Evolutionary conservation across 2,329 filamentous ascomycete genomes (phyloP), one percentile per base, ranked within the genome.

Genomic region (Neopestalotiopsis sp.): DNA sequence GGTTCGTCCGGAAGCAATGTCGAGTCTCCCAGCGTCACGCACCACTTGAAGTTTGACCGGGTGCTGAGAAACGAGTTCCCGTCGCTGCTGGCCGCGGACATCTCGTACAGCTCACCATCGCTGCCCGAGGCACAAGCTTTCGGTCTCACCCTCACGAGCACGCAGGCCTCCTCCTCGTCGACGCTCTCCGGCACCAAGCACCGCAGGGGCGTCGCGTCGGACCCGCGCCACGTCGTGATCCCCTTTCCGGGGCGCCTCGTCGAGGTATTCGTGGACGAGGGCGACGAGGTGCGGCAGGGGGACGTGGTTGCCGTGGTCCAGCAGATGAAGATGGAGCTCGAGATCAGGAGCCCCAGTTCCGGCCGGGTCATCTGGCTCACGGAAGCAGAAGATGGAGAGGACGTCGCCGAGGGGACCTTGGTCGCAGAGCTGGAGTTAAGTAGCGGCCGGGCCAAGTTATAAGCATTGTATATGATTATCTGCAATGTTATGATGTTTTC

Each of bases 261-360:
- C 1, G 89, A 91, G 74, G 78, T 91, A 1, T 73, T 88, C 2
- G 87, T 91, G 0, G 82, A 86, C 5, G 82, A 83, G 4, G 86
- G 86, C 0, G 85, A 89, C 69, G 71, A 75, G 6, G 78, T 89
- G 0, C 76, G 75, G 24, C 80, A 85, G 69, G 86, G 87, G 1
- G 84, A 90, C 52, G 78, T 86, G 0, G 79, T 91, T 71, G 86
- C 81, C 7, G 87, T 91, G 20, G 84, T 91, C 24, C 86, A 87
- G 76, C 89, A 91, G 77, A 91, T 91, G 88, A 91, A 91, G 78
- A 91, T 91, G 89, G 89, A 91, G 71, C 77, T 91, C n/a, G 89
- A 91, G 73, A 84, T 91, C 2, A 77, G 89, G 28, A 82, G 82
- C 67, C 80, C 81, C 17, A 80, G 81, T 4, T 79, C 80, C 1